Percentiles rank a stretch among this genome's conserved stretches.
Evolutionary conservation across 1,139 yeast species (phyloP).

Genomic region (Blastobotrys proliferans): DNA sequence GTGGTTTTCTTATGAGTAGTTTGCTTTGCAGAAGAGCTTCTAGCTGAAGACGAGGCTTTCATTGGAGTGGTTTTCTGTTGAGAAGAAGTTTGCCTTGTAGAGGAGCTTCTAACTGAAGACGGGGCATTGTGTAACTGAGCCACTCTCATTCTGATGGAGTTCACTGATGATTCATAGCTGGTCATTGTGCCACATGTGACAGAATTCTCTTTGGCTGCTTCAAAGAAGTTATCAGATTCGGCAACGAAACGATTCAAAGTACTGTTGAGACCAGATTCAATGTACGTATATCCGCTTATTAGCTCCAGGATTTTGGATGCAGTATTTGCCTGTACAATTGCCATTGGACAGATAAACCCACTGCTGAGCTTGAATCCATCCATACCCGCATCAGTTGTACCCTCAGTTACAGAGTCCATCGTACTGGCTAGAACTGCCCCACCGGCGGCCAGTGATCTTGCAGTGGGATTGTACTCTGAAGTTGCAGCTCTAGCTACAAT

Average conservation of each 20-base stretch:
- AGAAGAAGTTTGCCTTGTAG: too few relatives aligned
- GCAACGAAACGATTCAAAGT: not conserved
- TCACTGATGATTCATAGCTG: not conserved
- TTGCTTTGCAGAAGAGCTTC: too few relatives aligned
- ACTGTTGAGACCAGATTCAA: not conserved
- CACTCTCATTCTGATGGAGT: not conserved
- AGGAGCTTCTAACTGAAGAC: too few relatives aligned
- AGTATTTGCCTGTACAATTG: constrained; percentile 1
- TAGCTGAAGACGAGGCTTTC: too few relatives aligned
- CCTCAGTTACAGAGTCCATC: not conserved
- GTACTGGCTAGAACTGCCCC: not conserved
- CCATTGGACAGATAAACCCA: constrained; percentile 3
- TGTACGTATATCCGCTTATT: not conserved
- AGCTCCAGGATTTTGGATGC: constrained; percentile 5
- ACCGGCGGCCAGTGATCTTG: not conserved
- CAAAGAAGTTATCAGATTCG: not conserved
- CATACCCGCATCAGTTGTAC: not conserved
- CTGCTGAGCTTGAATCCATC: not conserved
- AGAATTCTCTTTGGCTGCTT: not conserved
- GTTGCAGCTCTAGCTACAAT: not conserved
- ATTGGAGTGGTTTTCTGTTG: too few relatives aligned
- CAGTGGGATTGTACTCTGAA: not conserved
- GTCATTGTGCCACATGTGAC: not conserved
- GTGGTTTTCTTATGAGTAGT: too few relatives aligned
- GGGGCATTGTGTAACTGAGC: too few relatives aligned